A percentile compares a stretch with the other conserved stretches of the same genome.
phyloP scores from a whole-genome alignment of 2,329 filamentous ascomycete genomes.

The Plectosphaerella sp. region DNA sequence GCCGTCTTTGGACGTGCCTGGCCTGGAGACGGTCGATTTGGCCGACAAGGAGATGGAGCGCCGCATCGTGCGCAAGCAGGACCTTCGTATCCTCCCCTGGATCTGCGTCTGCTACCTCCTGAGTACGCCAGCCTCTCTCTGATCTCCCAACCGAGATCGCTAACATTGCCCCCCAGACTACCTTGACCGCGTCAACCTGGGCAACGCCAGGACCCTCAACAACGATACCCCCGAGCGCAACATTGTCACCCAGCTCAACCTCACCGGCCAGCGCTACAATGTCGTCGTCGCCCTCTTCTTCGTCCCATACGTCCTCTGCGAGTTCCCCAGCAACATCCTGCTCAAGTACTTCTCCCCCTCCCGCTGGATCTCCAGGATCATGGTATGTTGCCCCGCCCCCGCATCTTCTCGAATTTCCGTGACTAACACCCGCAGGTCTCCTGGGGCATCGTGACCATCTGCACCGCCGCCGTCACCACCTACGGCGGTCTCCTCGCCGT shows the following conservation, averaged over 20 bases:
- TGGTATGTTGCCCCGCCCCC: conserved; percentile 11
- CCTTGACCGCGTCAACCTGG: conserved; percentile 26
- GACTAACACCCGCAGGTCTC: conserved; percentile 15
- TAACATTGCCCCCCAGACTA: conserved; percentile 9
- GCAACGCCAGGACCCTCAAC: conserved; percentile 27
- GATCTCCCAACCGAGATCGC: not conserved
- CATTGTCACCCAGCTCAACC: conserved; percentile 22
- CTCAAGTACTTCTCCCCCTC: conserved; percentile 29
- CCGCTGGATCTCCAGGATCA: conserved; percentile 30
- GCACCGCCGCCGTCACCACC: conserved; percentile 40
- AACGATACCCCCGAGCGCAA: conserved; percentile 26
- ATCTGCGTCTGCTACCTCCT: conserved; percentile 25
- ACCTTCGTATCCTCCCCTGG: conserved; percentile 26
- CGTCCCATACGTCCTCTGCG: conserved; percentile 22
- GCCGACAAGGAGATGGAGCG: conserved; percentile 27
- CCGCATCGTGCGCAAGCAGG: conserved; percentile 26
- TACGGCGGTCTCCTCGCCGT: conserved; percentile 42
- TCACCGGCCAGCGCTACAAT: conserved; percentile 25
- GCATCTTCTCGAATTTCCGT: too few species aligned
- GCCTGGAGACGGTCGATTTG: conserved; percentile 26
- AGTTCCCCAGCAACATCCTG: conserved; percentile 26
- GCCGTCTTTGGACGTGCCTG: conserved; percentile 26
- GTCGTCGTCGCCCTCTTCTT: conserved; percentile 24
- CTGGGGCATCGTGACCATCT: conserved; percentile 46
- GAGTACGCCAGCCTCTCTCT: conserved; percentile 12